Percentiles rank a stretch among this genome's conserved stretches.
Evolutionary conservation across 2,329 filamentous ascomycete genomes (phyloP).

Genomic region (Cladophialophora immunda): DNA sequence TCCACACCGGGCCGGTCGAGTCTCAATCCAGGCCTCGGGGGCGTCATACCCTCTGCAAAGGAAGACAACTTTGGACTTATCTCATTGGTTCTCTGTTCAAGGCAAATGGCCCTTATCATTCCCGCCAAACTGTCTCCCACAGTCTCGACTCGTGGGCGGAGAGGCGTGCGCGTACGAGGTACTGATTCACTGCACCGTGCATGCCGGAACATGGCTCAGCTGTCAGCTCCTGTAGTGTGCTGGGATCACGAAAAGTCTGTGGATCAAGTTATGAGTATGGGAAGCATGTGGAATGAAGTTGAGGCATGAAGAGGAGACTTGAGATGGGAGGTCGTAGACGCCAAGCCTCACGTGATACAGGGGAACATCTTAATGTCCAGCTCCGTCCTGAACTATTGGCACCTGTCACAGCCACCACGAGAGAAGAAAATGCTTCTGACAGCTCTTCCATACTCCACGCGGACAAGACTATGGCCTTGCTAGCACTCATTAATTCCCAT

Average conservation of each 20-base stretch:
- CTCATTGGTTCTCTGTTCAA: neutral
- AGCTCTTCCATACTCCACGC: neutral
- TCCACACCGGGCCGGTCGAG: conserved; percentile 15
- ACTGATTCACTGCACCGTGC: neutral
- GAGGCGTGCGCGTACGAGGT: neutral
- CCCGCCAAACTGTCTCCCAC: neutral
- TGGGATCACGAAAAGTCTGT: neutral
- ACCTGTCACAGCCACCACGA: neutral
- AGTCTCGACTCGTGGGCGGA: neutral
- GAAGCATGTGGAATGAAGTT: neutral
- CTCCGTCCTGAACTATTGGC: neutral
- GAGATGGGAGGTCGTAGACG: neutral
- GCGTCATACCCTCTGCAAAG: neutral
- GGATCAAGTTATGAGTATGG: neutral
- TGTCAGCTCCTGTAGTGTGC: neutral
- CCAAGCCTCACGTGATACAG: conserved; percentile 1
- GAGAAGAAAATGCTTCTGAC: neutral
- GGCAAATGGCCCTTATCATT: conserved; percentile 1
- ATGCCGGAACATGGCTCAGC: neutral
- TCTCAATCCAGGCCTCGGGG: neutral
- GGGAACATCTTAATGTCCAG: neutral
- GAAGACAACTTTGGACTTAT: neutral
- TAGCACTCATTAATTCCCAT: neutral
- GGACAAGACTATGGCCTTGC: neutral
- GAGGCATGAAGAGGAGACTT: neutral